Conservation (phyloP, 1,284 basidiomycete species). For the Inonotus hispidus region DNA sequence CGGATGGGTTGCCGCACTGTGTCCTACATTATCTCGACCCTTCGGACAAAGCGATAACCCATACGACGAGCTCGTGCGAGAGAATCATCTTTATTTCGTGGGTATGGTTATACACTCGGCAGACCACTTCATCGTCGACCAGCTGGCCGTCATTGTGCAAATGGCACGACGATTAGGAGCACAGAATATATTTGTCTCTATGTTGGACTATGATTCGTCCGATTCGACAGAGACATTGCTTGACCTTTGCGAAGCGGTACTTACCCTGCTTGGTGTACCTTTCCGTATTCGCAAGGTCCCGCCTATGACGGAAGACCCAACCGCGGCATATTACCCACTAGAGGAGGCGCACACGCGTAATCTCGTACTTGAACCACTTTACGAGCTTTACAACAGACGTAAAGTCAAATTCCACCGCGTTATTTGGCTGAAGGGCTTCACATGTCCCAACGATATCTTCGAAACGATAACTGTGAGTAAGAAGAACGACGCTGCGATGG, state of each 20-base stretch:
- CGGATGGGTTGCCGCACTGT: conserved; percentile 98
- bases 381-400: conserved; percentile 72
- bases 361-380: conserved; percentile 83
- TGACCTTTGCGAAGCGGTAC: conserved; percentile 88
- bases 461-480: conserved; percentile 89
- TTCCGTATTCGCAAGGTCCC: conserved; percentile 86
- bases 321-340: conserved; percentile 85
- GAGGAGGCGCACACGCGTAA: conserved; percentile 93
- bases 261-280: conserved; percentile 85
- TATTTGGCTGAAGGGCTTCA: conserved; percentile 95
- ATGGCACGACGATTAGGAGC: conserved; percentile 85
- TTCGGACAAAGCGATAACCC: conserved; percentile 87
- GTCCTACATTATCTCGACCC: conserved; percentile 83
- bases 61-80: conserved; percentile 80
- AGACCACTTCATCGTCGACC: conserved; percentile 95
- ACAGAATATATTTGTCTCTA: conserved; percentile 87
- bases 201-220: conserved; percentile 90
- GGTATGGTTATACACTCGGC: conserved; percentile 93
- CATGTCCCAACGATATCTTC: conserved; percentile 92
- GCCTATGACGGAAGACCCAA: conserved; percentile 82
- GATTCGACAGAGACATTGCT: conserved; percentile 90
- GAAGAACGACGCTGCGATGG: conserved; percentile 89
- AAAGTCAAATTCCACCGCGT: conserved; percentile 83
- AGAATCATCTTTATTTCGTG: conserved; percentile 86
- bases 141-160: conserved; percentile 93